phyloP scores from a whole-genome alignment of 1,284 basidiomycete species.

The Fomes fomentarius region DNA sequence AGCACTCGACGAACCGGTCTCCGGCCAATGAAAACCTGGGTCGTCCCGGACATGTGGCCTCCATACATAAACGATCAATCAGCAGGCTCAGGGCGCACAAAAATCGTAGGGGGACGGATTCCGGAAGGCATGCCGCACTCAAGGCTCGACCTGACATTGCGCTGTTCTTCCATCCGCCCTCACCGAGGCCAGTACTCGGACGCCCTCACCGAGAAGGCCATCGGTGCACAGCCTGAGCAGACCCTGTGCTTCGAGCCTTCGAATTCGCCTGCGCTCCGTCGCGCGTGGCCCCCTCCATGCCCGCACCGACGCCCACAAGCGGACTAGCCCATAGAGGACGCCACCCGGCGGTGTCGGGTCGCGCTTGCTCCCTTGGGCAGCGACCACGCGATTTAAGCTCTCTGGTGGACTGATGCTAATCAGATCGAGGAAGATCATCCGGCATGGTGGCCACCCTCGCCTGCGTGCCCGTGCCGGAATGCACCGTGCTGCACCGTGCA shows the following conservation, averaged over 20 bases:
- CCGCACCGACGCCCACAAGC: not conserved
- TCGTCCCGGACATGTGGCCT: too few species aligned
- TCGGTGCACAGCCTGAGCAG: not conserved
- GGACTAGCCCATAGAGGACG: not conserved
- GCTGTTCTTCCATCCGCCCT: not conserved
- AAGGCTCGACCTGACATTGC: not conserved
- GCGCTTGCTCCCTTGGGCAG: constrained; percentile 2
- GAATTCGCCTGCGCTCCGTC: constrained; percentile 1
- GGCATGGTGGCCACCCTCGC: constrained; percentile 13
- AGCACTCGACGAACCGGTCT: not conserved
- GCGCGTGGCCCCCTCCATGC: not conserved
- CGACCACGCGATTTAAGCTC: constrained; percentile 34
- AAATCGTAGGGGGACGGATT: too few species aligned
- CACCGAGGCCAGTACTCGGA: too few species aligned
- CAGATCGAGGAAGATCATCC: constrained; percentile 30
- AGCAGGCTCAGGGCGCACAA: not conserved
- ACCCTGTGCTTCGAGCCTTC: not conserved
- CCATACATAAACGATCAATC: not conserved
- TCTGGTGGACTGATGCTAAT: constrained; percentile 27
- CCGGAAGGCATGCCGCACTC: too few species aligned
- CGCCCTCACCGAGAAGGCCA: not conserved
- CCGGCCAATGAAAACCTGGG: not conserved
- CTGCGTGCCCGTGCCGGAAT: constrained; percentile 2
- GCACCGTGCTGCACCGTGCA: not conserved
- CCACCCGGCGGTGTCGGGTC: constrained; percentile 4